Evolutionary conservation across 2,329 filamentous ascomycete genomes (phyloP).

Genomic region (Xylariaceae sp.): DNA sequence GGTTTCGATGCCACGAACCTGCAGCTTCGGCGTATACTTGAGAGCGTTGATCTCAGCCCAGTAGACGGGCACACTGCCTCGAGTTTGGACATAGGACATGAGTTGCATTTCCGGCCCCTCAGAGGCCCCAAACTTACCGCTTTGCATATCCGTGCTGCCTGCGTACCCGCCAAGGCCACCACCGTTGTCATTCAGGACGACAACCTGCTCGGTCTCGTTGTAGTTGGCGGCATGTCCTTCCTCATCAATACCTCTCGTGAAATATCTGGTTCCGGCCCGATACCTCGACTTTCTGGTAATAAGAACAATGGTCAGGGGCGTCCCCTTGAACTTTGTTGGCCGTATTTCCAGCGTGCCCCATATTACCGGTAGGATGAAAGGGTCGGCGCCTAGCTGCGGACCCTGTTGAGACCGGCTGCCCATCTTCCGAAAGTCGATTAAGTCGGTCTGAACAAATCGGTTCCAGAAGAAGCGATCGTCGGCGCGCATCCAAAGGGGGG

Average conservation of each 20-base stretch:
- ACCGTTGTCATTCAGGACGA: conserved; percentile 78
- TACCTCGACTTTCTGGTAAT: conserved; percentile 86
- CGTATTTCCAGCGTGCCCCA: conserved; percentile 94
- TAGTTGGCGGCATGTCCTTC: conserved; percentile 96
- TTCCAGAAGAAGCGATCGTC: conserved; percentile 99
- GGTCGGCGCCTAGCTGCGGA: conserved; percentile 72
- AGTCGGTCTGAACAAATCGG: conserved; percentile 80
- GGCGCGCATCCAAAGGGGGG: conserved; percentile 82
- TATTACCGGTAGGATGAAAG: conserved; percentile 91
- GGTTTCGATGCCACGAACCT: conserved; percentile 77
- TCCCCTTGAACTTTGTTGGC: conserved; percentile 78
- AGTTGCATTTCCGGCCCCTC: conserved; percentile 75
- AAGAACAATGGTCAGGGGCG: conserved; percentile 75
- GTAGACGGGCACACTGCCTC: conserved; percentile 91
- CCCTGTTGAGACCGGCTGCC: conserved; percentile 60
- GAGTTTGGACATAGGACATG: conserved; percentile 90
- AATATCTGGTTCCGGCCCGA: conserved; percentile 86
- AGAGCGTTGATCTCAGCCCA: conserved; percentile 96
- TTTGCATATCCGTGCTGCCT: conserved; percentile 69
- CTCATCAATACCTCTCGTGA: conserved; percentile 90
- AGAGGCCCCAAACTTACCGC: conserved; percentile 57
- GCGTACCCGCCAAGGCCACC: conserved; percentile 75
- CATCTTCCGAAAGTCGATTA: conserved; percentile 77
- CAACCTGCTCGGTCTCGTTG: conserved; percentile 94
- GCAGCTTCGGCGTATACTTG: conserved; percentile 83